Base-by-base conservation (phyloP, 495 filamentous ascomycete species). In the Aspergillus panamensis region DNA sequence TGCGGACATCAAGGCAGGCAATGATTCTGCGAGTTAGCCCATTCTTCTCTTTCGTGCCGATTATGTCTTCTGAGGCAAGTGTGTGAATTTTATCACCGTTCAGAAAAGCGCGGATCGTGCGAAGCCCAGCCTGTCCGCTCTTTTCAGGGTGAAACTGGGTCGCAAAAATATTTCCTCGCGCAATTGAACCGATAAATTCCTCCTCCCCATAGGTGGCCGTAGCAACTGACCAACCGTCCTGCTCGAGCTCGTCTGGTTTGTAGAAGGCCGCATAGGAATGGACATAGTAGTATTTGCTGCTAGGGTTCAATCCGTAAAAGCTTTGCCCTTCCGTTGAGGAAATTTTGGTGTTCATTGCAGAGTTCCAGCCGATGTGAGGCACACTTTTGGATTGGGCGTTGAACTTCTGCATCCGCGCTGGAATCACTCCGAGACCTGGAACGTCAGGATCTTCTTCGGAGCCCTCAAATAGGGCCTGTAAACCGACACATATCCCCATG, bases 71-170 rank as follows among this genome's bases (percentile, higher is more conserved):
- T n/a, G 67, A 51, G n/a, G 70, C 42, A 12, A 82, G 66, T n/a
- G 73, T 63, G 42, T 77, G 62, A 42, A 84, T 76, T 51, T 69
- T 63, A 25, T 81, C 78, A 8, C 89, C 88, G 14, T 89, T 81
- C 39, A 96, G 69, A 66, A 98, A 98, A 4, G 94, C 88, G 62
- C 88, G 87, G 51, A 98, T 61, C 1, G 94, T 87, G 20, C 90
- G 74, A 40, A 97, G 69, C 6, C 94, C 94, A 17, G 95, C 93
- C 16, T 86, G 83, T 16, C 94, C 94, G 68, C 90, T 95, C 79
- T 98, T 98, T 70, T 98, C 94, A 0, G 94, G 94, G 72, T 98
- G 94, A 69, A 97, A 98, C 65, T 98, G 94, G 7, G 95, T 94
- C 0, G 90, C 94, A 43, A 97, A 82, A 3, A 97, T 76, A 65